Conservation (phyloP, 495 filamentous ascomycete species). For the Talaromyces liani region DNA sequence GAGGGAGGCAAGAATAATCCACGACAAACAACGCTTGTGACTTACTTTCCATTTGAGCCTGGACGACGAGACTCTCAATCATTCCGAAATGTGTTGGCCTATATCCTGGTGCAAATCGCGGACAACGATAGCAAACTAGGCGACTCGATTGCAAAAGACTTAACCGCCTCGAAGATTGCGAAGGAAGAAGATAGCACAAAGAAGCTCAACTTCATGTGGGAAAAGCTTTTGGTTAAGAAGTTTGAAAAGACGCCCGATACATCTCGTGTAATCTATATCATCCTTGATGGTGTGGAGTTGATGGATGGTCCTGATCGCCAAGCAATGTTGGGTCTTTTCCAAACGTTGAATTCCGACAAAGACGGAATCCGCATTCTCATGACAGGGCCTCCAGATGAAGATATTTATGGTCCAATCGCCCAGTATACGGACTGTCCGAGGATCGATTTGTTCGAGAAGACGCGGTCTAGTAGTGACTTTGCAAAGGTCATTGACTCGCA, state of each 20-base stretch:
- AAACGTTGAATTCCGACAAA: neutral
- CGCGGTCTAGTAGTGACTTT: neutral
- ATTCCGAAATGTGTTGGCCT: neutral
- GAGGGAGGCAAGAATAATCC: neutral
- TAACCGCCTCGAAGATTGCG: neutral
- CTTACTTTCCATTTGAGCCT: neutral
- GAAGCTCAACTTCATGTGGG: slow-evolving; percentile 1
- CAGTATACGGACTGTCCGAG: neutral
- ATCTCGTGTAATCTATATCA: neutral
- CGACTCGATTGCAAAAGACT: neutral
- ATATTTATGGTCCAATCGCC: neutral
- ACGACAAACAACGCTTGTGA: neutral
- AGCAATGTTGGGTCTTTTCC: neutral
- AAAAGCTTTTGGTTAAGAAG: neutral
- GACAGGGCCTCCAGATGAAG: neutral
- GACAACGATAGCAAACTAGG: neutral
- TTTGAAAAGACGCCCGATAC: neutral
- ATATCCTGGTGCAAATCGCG: neutral
- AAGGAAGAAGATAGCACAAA: neutral
- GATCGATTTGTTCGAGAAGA: neutral
- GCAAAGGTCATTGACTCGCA: neutral
- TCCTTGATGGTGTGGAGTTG: neutral
- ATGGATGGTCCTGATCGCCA: neutral
- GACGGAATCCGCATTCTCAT: neutral
- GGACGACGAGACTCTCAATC: neutral